A percentile compares a stretch with the other conserved stretches of the same genome.
phyloP scores from a whole-genome alignment of 352 stramenopile genomes.

The Thalassiosira pacifica region DNA sequence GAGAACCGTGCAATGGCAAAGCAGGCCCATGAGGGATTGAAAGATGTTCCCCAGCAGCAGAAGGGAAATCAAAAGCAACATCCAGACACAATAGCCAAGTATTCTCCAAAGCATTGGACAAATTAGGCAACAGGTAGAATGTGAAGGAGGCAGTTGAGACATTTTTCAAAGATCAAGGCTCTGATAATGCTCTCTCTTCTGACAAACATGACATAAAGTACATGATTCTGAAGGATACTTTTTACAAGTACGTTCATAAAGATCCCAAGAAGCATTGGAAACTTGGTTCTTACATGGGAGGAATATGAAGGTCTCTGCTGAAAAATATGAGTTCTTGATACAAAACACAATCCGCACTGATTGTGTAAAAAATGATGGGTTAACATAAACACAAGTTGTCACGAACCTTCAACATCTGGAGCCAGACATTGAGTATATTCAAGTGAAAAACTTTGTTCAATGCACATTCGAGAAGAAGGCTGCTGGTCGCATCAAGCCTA shows the following conservation, averaged over 20 bases:
- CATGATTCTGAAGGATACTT: background rate
- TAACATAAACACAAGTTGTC: constrained; percentile 3
- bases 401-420: background rate
- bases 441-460: background rate
- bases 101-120: too few relatives aligned
- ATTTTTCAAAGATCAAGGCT: too few relatives aligned
- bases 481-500: constrained; percentile 10
- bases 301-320: background rate
- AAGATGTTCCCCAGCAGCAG: too few relatives aligned
- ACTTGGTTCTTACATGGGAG: constrained; percentile 2
- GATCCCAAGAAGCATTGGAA: background rate
- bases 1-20: too few relatives aligned
- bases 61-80: too few relatives aligned
- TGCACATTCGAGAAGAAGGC: constrained; percentile 11
- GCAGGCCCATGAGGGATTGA: too few relatives aligned
- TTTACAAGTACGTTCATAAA: constrained; percentile 8
- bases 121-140: too few relatives aligned
- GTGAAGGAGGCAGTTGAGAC: too few relatives aligned
- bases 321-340: constrained; percentile 12
- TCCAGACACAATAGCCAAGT: too few relatives aligned
- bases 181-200: too few relatives aligned
- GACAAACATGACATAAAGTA: too few relatives aligned
- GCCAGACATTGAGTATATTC: background rate
- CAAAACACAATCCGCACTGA: constrained; percentile 30
- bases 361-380: constrained; percentile 20